Conservation (phyloP, 495 filamentous ascomycete genomes). For the Cudoniella acicularis region DNA sequence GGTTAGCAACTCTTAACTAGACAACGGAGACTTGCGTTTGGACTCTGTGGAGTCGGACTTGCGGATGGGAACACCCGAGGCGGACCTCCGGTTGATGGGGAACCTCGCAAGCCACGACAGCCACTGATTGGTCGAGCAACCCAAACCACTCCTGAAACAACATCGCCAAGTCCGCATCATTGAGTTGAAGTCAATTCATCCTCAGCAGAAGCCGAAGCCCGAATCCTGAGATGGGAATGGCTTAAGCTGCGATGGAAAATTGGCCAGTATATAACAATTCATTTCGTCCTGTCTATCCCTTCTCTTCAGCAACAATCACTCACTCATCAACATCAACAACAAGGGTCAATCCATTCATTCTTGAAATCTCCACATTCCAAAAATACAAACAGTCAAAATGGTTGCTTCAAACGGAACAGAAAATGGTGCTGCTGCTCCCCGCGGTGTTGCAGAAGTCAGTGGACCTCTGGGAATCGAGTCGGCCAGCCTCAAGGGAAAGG, state of each 20-base stretch:
- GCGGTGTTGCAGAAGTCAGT: constrained; percentile 4
- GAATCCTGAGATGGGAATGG: neutral
- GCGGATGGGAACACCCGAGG: neutral
- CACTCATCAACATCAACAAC: too few relatives aligned
- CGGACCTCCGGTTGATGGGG: neutral
- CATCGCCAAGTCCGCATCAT: neutral
- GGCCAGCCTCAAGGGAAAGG: constrained; percentile 48
- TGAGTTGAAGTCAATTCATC: neutral
- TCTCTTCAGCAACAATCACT: neutral
- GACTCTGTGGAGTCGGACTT: neutral
- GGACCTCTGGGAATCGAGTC: constrained; percentile 45
- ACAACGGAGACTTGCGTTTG: too few relatives aligned
- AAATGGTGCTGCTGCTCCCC: neutral
- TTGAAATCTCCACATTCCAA: too few relatives aligned
- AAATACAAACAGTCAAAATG: constrained; percentile 2
- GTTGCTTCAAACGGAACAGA: constrained; percentile 1
- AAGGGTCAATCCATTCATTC: too few relatives aligned
- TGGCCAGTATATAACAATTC: neutral
- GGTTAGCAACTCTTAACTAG: neutral
- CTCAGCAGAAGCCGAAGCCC: neutral
- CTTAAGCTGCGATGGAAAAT: too few relatives aligned
- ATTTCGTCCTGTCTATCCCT: neutral
- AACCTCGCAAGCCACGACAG: neutral
- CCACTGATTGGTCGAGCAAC: neutral
- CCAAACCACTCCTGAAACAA: neutral